A percentile compares a stretch with the other conserved stretches of the same genome.
phyloP scores from a whole-genome alignment of 345 rosid genomes.

The rapeseed (Brassica napus) region DNA sequence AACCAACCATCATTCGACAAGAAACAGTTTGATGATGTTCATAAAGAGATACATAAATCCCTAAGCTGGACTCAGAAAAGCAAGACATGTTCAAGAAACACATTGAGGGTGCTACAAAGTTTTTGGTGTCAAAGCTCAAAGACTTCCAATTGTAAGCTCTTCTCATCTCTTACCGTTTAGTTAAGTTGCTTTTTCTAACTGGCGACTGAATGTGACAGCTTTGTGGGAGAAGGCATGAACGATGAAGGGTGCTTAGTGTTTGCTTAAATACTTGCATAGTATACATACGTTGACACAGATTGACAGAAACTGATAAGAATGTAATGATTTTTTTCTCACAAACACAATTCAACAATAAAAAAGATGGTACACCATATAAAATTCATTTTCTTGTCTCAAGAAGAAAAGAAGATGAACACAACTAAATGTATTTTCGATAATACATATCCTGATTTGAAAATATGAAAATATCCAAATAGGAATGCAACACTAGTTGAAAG shows the following conservation, averaged over 20 bases:
- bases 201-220: conserved; percentile 46
- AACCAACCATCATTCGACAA: conserved; percentile 90
- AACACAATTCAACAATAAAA: background rate
- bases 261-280: conserved; percentile 39
- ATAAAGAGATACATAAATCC: conserved; percentile 74
- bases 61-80: conserved; percentile 58
- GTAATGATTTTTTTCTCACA: background rate
- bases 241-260: conserved; percentile 59
- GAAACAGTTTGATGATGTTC: conserved; percentile 60
- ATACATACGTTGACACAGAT: background rate
- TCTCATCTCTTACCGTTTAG: background rate
- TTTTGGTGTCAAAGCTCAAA: conserved; percentile 62
- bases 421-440: conserved; percentile 1
- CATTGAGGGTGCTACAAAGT: conserved; percentile 83
- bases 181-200: background rate
- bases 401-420: background rate
- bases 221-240: conserved; percentile 92
- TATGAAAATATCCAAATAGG: conserved; percentile 16
- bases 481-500: conserved; percentile 22
- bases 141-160: conserved; percentile 75
- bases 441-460: conserved; percentile 22
- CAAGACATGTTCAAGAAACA: conserved; percentile 69
- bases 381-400: background rate
- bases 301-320: background rate
- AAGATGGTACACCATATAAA: background rate